Evolutionary conservation across 768 basidiomycete genomes (phyloP).

Genomic region (Russula lepida): DNA sequence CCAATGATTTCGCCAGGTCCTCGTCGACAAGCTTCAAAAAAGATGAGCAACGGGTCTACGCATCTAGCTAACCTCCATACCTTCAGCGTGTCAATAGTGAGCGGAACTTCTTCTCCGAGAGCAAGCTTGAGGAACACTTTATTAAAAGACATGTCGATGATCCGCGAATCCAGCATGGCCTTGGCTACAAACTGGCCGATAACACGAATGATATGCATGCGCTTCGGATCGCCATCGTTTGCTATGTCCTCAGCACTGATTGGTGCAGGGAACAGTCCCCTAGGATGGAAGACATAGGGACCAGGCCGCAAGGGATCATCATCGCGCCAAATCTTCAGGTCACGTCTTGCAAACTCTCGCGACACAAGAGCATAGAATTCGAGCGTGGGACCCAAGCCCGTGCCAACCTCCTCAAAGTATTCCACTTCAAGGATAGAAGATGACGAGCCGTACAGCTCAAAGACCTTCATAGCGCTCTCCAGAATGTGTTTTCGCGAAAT

Average conservation of each 20-base stretch:
- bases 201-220: conserved; percentile 77
- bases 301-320: conserved; percentile 55
- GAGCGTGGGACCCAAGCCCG: conserved; percentile 91
- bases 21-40: conserved; percentile 65
- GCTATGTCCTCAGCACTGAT: conserved; percentile 58
- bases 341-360: conserved; percentile 84
- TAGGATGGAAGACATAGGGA: conserved; percentile 73
- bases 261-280: conserved; percentile 85
- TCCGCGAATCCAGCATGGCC: conserved; percentile 93
- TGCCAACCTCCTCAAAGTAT: conserved; percentile 98
- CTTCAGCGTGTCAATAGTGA: conserved; percentile 75
- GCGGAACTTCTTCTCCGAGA: conserved; percentile 77
- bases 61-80: conserved; percentile 33
- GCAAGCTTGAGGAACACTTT: conserved; percentile 90
- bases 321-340: conserved; percentile 88
- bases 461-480: conserved; percentile 93
- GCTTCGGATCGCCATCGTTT: conserved; percentile 72
- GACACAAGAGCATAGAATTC: conserved; percentile 99
- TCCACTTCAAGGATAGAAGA: conserved; percentile 94
- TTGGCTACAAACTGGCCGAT: conserved; percentile 96
- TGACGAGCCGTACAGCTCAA: conserved; percentile 92
- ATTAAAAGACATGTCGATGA: conserved; percentile 93
- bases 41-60: background rate
- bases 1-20: conserved; percentile 77
- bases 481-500: conserved; percentile 92